A percentile compares a stretch with the other conserved stretches of the same genome.
phyloP scores from a whole-genome alignment of 768 basidiomycete species.

The Dioszegia crocea region DNA sequence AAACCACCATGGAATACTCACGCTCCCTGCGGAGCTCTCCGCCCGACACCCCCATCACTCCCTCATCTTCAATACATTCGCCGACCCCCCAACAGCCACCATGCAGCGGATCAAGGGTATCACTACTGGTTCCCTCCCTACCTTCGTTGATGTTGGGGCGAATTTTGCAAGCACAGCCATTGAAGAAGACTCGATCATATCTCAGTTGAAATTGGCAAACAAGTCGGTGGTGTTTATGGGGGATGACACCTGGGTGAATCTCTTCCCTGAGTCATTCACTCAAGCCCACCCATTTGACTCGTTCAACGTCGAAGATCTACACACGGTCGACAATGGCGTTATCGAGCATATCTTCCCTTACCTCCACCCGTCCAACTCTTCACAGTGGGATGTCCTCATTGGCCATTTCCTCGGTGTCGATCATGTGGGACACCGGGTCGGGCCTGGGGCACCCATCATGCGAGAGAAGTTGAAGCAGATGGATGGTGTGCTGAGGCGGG shows the following conservation, averaged over 20 bases:
- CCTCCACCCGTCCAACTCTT: constrained; percentile 52
- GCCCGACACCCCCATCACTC: constrained; percentile 63
- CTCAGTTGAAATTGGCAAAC: constrained; percentile 57
- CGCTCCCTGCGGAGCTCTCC: constrained; percentile 70
- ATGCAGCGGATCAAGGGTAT: constrained; percentile 91
- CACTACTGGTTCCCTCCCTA: constrained; percentile 90
- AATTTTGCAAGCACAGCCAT: constrained; percentile 87
- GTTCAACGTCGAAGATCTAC: constrained; percentile 97
- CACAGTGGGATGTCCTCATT: constrained; percentile 77
- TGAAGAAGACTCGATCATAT: constrained; percentile 79
- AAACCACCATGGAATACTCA: constrained; percentile 76
- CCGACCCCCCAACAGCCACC: constrained; percentile 93
- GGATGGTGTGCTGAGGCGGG: constrained; percentile 68
- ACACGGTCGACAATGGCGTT: constrained; percentile 91
- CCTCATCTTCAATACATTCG: constrained; percentile 79
- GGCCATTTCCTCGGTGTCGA: constrained; percentile 95
- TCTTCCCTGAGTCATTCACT: constrained; percentile 78
- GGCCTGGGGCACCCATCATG: constrained; percentile 84
- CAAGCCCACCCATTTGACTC: constrained; percentile 85
- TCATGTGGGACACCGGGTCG: constrained; percentile 91
- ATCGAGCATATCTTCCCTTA: constrained; percentile 76
- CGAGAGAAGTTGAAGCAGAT: constrained; percentile 78
- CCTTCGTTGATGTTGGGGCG: constrained; percentile 87
- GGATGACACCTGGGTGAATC: constrained; percentile 91
- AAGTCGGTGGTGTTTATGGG: constrained; percentile 82